Evolutionary conservation across 2,329 filamentous ascomycete genomes (phyloP).

Genomic region (Emergomyces orientalis): DNA sequence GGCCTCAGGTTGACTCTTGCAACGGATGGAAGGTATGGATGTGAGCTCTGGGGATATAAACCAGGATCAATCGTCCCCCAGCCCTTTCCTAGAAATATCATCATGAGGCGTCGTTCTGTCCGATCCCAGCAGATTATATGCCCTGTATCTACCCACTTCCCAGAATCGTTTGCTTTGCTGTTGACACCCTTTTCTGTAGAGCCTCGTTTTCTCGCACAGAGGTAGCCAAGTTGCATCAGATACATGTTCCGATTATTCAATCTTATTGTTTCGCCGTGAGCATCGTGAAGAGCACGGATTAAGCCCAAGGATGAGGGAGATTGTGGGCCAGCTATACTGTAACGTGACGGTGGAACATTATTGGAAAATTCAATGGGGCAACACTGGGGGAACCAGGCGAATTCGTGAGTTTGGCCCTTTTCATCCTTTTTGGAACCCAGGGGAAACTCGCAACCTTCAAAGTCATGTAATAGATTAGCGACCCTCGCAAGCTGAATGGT

Average conservation of each 20-base stretch:
- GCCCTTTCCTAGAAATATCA: constrained; percentile 24
- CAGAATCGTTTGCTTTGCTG: constrained; percentile 5
- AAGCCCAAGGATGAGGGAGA: constrained; percentile 26
- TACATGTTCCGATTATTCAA: constrained; percentile 11
- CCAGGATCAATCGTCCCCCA: constrained; percentile 20
- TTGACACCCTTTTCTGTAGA: neutral
- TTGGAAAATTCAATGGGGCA: constrained; percentile 27
- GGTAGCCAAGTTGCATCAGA: constrained; percentile 31
- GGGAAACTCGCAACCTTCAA: constrained; percentile 24
- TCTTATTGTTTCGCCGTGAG: constrained; percentile 13
- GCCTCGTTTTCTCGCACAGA: constrained; percentile 20
- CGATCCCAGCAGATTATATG: constrained; percentile 33
- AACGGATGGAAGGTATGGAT: constrained; percentile 2
- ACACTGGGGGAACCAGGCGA: constrained; percentile 27
- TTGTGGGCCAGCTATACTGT: constrained; percentile 13
- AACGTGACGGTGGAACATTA: constrained; percentile 11
- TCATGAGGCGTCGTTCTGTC: constrained; percentile 21
- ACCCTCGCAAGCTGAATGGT: constrained; percentile 20
- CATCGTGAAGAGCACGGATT: constrained; percentile 21
- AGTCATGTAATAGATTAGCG: constrained; percentile 27
- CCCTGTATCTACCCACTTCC: constrained; percentile 26
- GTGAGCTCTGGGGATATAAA: constrained; percentile 14
- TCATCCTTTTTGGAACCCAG: constrained; percentile 12
- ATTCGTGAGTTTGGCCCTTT: constrained; percentile 15
- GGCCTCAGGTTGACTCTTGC: neutral